These are phyloP conservation scores for Andrographis paniculata DNA, from an alignment of 305 asterid species.

Conservation along the genomic window DNA sequence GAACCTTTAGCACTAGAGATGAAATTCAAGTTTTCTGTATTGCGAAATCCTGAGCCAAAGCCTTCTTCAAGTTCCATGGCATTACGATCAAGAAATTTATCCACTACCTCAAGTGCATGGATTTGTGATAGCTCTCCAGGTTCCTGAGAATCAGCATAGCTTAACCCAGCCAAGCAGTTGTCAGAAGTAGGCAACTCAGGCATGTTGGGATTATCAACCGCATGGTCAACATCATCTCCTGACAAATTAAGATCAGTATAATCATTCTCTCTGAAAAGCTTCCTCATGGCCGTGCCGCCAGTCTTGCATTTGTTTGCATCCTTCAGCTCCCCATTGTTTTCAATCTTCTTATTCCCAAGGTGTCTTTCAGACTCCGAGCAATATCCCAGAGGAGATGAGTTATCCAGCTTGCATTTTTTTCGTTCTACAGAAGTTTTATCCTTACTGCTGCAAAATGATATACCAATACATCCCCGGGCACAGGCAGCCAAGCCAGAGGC, in stretches of 20 bases:
- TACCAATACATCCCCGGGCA: constrained; percentile 26
- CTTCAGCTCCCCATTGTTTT: constrained; percentile 23
- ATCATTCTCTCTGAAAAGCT: constrained; percentile 61
- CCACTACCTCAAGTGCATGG: constrained; percentile 77
- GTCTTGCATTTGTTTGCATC: constrained; percentile 27
- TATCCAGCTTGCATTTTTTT: constrained; percentile 23
- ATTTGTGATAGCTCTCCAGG: constrained; percentile 92
- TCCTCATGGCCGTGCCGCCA: constrained; percentile 54
- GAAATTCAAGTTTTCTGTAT: constrained; percentile 30
- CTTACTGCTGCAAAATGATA: constrained; percentile 20
- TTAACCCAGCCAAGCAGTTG: constrained; percentile 54
- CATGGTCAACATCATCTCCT: constrained; percentile 26
- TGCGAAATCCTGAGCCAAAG: constrained; percentile 20
- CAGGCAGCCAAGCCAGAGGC: constrained; percentile 78
- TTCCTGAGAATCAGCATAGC: constrained; percentile 80
- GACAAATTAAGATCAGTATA: constrained; percentile 25
- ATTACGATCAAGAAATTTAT: constrained; percentile 62
- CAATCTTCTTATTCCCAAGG: constrained; percentile 22
- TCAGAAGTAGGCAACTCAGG: constrained; percentile 32
- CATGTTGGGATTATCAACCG: constrained; percentile 21
- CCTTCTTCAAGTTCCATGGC: constrained; percentile 36
- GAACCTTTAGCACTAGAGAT: constrained; percentile 59
- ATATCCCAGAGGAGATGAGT: constrained; percentile 20
- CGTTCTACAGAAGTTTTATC: constrained; percentile 33
- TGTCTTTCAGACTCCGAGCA: constrained; percentile 21